phyloP scores from a whole-genome alignment of 2,329 filamentous ascomycete species.

The Chaetomiaceae sp. region DNA sequence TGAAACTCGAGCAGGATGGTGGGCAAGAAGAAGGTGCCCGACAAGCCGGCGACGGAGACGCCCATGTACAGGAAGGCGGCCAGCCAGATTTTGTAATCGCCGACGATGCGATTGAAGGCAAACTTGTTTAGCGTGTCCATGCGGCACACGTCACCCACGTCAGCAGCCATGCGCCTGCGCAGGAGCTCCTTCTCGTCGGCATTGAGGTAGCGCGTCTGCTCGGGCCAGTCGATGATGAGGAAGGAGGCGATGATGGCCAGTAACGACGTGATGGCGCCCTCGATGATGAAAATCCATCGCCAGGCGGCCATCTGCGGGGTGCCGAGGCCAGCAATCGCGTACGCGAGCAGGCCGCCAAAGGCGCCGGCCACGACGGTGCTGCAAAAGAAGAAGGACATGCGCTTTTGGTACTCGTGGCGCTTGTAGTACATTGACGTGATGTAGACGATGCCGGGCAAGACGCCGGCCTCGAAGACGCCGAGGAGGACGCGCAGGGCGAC shows the following conservation, averaged over 20 bases:
- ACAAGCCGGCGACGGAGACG: slow-evolving; percentile 28
- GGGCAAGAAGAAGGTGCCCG: slow-evolving; percentile 39
- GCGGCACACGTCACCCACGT: slow-evolving; percentile 25
- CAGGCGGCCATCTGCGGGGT: slow-evolving; percentile 40
- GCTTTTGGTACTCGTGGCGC: slow-evolving; percentile 45
- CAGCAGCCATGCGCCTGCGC: slow-evolving; percentile 31
- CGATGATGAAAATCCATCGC: slow-evolving; percentile 54
- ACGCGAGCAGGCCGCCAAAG: slow-evolving; percentile 46
- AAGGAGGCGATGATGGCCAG: slow-evolving; percentile 40
- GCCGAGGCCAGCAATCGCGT: slow-evolving; percentile 42
- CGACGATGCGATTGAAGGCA: slow-evolving; percentile 36
- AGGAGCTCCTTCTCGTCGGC: slow-evolving; percentile 40
- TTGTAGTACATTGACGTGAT: slow-evolving; percentile 48
- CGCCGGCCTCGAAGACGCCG: slow-evolving; percentile 38
- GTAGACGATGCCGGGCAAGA: slow-evolving; percentile 41
- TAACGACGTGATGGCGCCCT: slow-evolving; percentile 42
- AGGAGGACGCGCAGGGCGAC: slow-evolving; percentile 40
- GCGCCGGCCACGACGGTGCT: slow-evolving; percentile 40
- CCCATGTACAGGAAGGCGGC: slow-evolving; percentile 29
- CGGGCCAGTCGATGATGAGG: slow-evolving; percentile 43
- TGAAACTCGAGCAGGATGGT: slow-evolving; percentile 40
- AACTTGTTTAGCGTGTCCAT: slow-evolving; percentile 33
- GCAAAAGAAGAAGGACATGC: slow-evolving; percentile 42
- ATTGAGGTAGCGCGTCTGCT: slow-evolving; percentile 36
- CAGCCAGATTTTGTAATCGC: slow-evolving; percentile 46